Base-by-base conservation (phyloP, 192 early-diverging fungal species). In the Kickxella alabastrina region DNA sequence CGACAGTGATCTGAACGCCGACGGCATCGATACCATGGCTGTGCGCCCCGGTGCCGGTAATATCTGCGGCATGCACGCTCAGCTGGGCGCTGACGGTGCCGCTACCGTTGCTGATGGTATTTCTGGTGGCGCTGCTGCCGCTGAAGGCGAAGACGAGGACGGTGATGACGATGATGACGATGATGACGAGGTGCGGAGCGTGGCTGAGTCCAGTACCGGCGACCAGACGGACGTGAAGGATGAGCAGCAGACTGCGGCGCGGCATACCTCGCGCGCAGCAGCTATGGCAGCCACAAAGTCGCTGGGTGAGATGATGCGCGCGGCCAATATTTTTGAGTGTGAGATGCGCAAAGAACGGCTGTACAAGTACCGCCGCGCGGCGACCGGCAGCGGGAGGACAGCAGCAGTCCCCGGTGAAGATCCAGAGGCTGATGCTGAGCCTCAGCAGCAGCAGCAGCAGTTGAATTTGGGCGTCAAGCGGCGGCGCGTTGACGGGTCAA, bases 281-380 rank as follows among this genome's bases (percentile, higher is more conserved):
- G 70, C 77, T 1, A 68, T 73, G 54, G 71, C 79, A 7, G 69
- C 73, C 7, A 62, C 65, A 8, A 65, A 59, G 49, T 59, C 64
- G 4, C 64, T 80, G 31, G 59, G 62, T 28, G 58, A 75, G 26
- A 55, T 80, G 39, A 80, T 82, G 72, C 64, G 73, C 10, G 80
- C 79, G 14, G 77, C 63, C n/a, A 80, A 80, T 48, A 65, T 71
- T 4, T 82, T 68, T 42, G 66, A 82, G 55, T 64, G 47, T 2
- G 80, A 82, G 42, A 75, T 80, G 39, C 65, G 68, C 49, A 60
- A 68, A 25, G 81, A 80, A 57, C 75, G 72, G 57, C 56, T 72
- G 45, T 17, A 50, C 51, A 43, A 73, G 60, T 65, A 69, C 59
- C 59, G 67, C 35, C 39, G 21, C 15, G 28, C 44, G 6, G 27